Base-by-base conservation (phyloP, 1,284 basidiomycete species). In the Cutaneotrichosporon daszewskae region DNA sequence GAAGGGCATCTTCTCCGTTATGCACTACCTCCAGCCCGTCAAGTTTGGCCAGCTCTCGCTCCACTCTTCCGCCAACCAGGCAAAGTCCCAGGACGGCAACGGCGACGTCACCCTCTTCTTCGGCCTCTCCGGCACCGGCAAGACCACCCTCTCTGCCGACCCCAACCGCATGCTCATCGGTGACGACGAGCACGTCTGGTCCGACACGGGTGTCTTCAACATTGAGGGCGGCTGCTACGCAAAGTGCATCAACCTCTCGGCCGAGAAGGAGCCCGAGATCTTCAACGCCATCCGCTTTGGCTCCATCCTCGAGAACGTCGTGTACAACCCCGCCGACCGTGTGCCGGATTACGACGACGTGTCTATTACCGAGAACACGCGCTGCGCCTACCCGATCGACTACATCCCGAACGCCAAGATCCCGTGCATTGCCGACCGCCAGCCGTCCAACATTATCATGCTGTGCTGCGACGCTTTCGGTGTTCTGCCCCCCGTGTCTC, bases 161-260 rank as follows among this genome's bases (percentile, higher is more conserved):
- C 87, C 91, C 26, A 79, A 82, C 60, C 87, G 91, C 54, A 76
- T 86, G 49, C 80, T 96, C 49, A 95, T 96, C 60, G 91, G 92
- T 62, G 91, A 96, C 68, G 92, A 96, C 68, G 91, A 96, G 75
- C 92, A 96, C 71, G 92, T 96, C 64, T 96, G 91, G 92, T 90
- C 88, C 24, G 91, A 95, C 73, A 82, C 79, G 18, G 95, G 94
- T 71, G 94, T 99, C 52, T 98, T 98, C 83, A 98, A 98, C 81
- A 99, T 98, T 62, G 94, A 99, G 72, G 94, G 94, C 60, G 94
- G 95, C 46, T 99, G 94, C 76, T 99, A 98, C 72, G 94, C 94
- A 74, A 98, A 99, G 78, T 86, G 83, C 72, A 87, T 98, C 76
- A 95, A 95, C 76, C 83, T 99, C 57, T 89, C 87, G 37, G 83